Evolutionary conservation across 176 grass and related monocot species (phyloP).

Genomic region (Triticum turgidum): DNA sequence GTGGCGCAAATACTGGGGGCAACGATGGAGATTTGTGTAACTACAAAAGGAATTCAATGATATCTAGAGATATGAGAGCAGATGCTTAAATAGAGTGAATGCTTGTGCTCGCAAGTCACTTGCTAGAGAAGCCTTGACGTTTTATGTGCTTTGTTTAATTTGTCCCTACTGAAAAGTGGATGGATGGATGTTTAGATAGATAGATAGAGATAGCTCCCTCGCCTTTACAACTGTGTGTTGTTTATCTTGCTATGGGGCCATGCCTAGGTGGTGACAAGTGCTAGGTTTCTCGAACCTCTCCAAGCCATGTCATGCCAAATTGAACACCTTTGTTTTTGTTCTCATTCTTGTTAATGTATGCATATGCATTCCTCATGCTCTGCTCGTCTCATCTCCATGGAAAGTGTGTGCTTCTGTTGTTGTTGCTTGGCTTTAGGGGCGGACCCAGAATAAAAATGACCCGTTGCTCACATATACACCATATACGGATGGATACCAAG

Average conservation of each 20-base stretch:
- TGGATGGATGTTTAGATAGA: not conserved
- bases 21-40: not conserved
- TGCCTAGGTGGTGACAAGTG: not conserved
- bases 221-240: not conserved
- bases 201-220: not conserved
- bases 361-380: not conserved
- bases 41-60: no score
- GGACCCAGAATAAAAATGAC: no score
- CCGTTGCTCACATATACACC: no score
- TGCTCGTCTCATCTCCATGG: not conserved
- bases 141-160: not conserved
- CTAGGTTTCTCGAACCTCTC: not conserved
- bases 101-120: conserved; percentile 1
- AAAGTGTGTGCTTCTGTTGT: not conserved
- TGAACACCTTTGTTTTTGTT: not conserved
- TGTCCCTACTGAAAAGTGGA: not conserved
- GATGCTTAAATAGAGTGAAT: not conserved
- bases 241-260: not conserved
- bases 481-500: no score
- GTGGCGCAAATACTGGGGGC: not conserved
- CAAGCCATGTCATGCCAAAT: not conserved
- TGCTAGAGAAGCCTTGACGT: not conserved
- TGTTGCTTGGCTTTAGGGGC: not conserved
- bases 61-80: not conserved
- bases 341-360: not conserved